phyloP scores from a whole-genome alignment of 2,329 filamentous ascomycete genomes.

The Arachnomyces sp. region DNA sequence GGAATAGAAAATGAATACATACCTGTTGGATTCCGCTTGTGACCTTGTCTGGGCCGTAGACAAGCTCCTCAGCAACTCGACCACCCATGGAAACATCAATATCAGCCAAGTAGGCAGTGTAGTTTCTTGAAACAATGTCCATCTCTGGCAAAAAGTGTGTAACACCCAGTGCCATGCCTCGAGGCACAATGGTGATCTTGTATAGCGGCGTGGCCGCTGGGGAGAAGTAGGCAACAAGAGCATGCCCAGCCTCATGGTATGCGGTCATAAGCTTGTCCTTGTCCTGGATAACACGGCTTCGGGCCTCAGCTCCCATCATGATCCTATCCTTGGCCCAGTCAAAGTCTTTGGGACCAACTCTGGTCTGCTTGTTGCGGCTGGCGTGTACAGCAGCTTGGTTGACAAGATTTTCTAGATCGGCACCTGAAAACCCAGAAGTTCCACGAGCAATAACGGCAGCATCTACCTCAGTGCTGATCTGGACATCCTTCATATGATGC shows the following conservation, averaged over 20 bases:
- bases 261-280: constrained; percentile 96
- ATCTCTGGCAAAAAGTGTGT: constrained; percentile 84
- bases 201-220: constrained; percentile 71
- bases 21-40: constrained; percentile 78
- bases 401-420: constrained; percentile 91
- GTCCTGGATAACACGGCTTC: constrained; percentile 78
- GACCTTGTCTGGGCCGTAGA: constrained; percentile 84
- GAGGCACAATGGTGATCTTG: constrained; percentile 94
- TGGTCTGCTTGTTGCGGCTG: constrained; percentile 71
- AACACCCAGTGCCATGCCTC: constrained; percentile 76
- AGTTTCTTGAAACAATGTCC: constrained; percentile 85
- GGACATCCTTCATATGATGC: constrained; percentile 89
- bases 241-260: constrained; percentile 93
- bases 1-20: constrained; percentile 29
- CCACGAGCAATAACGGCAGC: constrained; percentile 74
- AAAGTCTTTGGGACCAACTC: constrained; percentile 70
- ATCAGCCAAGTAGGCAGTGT: constrained; percentile 68
- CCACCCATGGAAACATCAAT: constrained; percentile 79
- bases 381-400: constrained; percentile 93
- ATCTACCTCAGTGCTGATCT: constrained; percentile 71
- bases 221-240: constrained; percentile 77
- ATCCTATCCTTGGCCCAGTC: constrained; percentile 99
- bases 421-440: constrained; percentile 86
- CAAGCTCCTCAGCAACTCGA: constrained; percentile 80
- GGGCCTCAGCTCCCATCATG: constrained; percentile 89